A percentile compares a stretch with the other conserved stretches of the same genome.
Evolutionary conservation across 257 asterid species (phyloP).

Genomic region (Salvia splendens): DNA sequence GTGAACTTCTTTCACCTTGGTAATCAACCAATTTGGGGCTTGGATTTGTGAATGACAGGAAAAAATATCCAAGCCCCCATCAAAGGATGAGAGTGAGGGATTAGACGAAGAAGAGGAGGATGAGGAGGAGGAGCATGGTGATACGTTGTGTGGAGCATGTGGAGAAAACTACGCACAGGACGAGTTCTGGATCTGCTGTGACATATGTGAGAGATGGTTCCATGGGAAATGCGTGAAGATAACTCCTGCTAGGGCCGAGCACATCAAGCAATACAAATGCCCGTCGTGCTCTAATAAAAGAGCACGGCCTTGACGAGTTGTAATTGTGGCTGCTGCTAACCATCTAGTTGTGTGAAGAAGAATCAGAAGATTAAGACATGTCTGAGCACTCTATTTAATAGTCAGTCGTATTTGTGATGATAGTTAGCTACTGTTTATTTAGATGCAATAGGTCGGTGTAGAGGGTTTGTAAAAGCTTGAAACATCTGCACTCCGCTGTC

Average conservation of each 20-base stretch:
- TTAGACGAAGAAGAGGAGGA: constrained; percentile 54
- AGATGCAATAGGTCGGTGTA: constrained; percentile 35
- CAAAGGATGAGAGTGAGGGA: constrained; percentile 52
- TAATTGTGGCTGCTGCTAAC: constrained; percentile 35
- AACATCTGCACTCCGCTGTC: constrained; percentile 28
- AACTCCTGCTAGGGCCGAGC: constrained; percentile 88
- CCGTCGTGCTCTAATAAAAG: constrained; percentile 66
- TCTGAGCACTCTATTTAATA: constrained; percentile 25
- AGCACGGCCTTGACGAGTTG: constrained; percentile 54
- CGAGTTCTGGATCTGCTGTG: constrained; percentile 86
- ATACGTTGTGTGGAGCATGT: constrained; percentile 68
- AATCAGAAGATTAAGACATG: constrained; percentile 5
- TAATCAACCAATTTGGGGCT: no score
- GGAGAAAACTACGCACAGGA: constrained; percentile 68
- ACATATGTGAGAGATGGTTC: constrained; percentile 82
- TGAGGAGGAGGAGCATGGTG: constrained; percentile 61
- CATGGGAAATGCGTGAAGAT: constrained; percentile 86
- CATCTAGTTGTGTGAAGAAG: constrained; percentile 25
- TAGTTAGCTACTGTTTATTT: constrained; percentile 37
- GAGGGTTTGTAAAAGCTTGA: constrained; percentile 32
- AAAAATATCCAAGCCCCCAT: constrained; percentile 46
- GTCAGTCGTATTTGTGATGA: constrained; percentile 29
- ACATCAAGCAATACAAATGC: constrained; percentile 90
- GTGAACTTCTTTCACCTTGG: no score
- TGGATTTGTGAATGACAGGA: constrained; percentile 36